These are phyloP conservation scores for Morella rubra DNA, from an alignment of 306 rosid species.

Conservation along the genomic window DNA sequence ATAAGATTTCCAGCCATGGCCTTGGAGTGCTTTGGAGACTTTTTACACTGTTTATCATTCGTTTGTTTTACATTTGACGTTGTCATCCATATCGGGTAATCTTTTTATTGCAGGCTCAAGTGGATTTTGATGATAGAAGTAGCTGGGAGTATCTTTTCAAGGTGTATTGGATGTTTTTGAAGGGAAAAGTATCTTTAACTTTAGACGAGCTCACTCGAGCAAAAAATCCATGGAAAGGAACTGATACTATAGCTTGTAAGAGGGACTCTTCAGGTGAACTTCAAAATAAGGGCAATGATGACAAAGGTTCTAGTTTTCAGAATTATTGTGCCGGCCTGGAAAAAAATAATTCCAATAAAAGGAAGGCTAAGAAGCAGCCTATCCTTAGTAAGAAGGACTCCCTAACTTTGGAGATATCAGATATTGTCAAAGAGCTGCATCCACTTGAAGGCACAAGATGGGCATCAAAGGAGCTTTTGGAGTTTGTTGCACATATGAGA, in stretches of 20 bases:
- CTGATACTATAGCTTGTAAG: slow-evolving; percentile 42
- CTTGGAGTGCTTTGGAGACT: slow-evolving; percentile 15
- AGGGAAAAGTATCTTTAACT: slow-evolving; percentile 71
- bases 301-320: slow-evolving; percentile 45
- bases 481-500: slow-evolving; percentile 86
- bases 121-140: slow-evolving; percentile 94
- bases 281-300: slow-evolving; percentile 37
- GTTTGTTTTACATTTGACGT: slow-evolving; percentile 3
- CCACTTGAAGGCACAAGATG: slow-evolving; percentile 52
- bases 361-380: slow-evolving; percentile 36
- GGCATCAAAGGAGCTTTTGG: slow-evolving; percentile 90
- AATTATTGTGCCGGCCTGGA: slow-evolving; percentile 58
- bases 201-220: slow-evolving; percentile 74
- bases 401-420: slow-evolving; percentile 36
- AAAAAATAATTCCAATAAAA: slow-evolving; percentile 45
- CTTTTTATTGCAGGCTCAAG: slow-evolving; percentile 47
- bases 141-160: slow-evolving; percentile 99
- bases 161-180: slow-evolving; percentile 82
- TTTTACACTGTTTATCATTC: neutral
- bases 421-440: slow-evolving; percentile 35
- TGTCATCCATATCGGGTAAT: neutral
- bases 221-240: slow-evolving; percentile 60
- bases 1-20: slow-evolving; percentile 13
- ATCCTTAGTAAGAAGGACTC: slow-evolving; percentile 32
- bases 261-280: slow-evolving; percentile 40